A percentile compares a stretch with the other conserved stretches of the same genome.
These are phyloP conservation scores for Nitzschia sp. DNA, from an alignment of 108 stramenopile genomes.

Conservation along the genomic window DNA sequence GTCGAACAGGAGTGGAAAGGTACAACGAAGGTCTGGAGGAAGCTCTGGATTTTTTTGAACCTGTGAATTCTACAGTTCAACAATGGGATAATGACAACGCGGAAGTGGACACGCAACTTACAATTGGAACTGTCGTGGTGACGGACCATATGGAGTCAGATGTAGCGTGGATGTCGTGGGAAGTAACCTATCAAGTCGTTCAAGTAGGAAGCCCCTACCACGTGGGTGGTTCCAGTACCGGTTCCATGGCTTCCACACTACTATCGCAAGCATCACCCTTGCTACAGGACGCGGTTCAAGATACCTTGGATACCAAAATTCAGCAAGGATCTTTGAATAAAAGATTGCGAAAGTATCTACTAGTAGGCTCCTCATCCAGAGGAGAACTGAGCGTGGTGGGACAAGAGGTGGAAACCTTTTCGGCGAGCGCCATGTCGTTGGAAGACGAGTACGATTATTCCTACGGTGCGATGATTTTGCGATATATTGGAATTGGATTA, in stretches of 20 bases:
- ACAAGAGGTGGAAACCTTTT: not conserved
- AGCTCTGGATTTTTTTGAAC: no score
- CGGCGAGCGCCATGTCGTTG: not conserved
- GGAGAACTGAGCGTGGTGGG: not conserved
- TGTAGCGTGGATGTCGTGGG: not conserved
- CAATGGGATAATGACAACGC: no score
- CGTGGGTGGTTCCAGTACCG: no score
- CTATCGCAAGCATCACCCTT: no score
- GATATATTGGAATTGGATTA: not conserved
- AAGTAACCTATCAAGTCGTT: conserved; percentile 2
- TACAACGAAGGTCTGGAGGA: not conserved
- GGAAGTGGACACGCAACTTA: no score
- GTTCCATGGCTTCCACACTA: no score
- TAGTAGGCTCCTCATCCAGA: not conserved
- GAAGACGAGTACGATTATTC: not conserved
- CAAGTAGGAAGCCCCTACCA: not conserved
- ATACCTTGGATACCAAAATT: not conserved
- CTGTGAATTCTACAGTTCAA: no score
- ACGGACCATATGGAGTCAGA: not conserved
- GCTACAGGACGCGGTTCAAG: not conserved
- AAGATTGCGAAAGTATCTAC: not conserved
- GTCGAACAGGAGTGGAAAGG: not conserved
- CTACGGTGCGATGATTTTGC: not conserved
- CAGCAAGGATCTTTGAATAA: not conserved
- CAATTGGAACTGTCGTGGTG: no score